These are phyloP conservation scores for Phlegmacium glaucopus DNA, from an alignment of 768 basidiomycete species.

Conservation along the genomic window DNA sequence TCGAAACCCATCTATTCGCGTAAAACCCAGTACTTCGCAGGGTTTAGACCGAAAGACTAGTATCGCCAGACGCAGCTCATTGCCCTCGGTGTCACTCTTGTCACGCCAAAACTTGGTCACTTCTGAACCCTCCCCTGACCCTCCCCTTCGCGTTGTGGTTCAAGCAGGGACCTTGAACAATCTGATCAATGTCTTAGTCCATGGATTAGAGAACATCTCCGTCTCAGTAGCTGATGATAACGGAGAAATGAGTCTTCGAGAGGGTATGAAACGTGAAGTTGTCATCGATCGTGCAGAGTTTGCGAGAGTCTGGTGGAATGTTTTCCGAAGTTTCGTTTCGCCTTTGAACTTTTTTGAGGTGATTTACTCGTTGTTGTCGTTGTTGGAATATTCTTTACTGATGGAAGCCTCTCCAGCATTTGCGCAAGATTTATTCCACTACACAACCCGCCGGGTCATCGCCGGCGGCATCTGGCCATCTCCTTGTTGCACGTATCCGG, in stretches of 20 bases:
- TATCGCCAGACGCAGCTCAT: conserved; percentile 67
- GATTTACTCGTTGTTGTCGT: conserved; percentile 16
- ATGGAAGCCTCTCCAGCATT: conserved; percentile 42
- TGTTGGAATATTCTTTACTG: conserved; percentile 1
- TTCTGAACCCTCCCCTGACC: conserved; percentile 63
- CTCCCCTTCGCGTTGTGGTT: conserved; percentile 71
- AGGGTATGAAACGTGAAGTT: conserved; percentile 70
- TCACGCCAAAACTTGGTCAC: conserved; percentile 53
- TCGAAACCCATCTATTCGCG: conserved; percentile 73
- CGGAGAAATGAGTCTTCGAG: conserved; percentile 76
- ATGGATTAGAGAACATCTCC: conserved; percentile 72
- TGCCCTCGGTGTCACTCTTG: conserved; percentile 72
- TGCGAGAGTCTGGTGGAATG: conserved; percentile 77
- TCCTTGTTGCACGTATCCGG: conserved; percentile 49
- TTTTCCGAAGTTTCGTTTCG: conserved; percentile 78
- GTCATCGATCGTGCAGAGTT: conserved; percentile 74
- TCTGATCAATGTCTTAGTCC: conserved; percentile 71
- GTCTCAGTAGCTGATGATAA: conserved; percentile 85
- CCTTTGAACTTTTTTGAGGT: conserved; percentile 87
- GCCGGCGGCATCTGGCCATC: conserved; percentile 42
- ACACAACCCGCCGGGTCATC: conserved; percentile 41
- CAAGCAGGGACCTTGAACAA: conserved; percentile 75
- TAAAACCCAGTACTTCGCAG: conserved; percentile 66
- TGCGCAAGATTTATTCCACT: conserved; percentile 70
- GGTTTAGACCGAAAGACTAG: conserved; percentile 77